A percentile compares a stretch with the other conserved stretches of the same genome.
Conservation (phyloP, 768 basidiomycete species). For the Tylopilus rubrobrunneus region DNA sequence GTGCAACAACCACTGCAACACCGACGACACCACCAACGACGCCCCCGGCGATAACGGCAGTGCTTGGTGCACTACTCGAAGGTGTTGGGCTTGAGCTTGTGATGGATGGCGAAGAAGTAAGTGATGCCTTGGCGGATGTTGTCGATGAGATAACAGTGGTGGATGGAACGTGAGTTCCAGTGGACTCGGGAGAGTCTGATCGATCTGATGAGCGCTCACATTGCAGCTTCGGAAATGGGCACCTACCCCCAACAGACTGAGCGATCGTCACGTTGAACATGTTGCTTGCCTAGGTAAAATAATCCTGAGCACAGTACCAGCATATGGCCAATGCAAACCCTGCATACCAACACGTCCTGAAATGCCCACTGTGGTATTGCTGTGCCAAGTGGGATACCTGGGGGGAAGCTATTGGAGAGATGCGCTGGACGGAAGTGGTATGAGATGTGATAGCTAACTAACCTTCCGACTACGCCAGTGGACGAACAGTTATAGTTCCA, state of each 20-base stretch:
- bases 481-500: conserved; percentile 49
- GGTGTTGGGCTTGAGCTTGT: too few species aligned
- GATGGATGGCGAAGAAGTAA: too few species aligned
- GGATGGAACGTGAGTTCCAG: conserved; percentile 20
- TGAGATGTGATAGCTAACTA: conserved; percentile 10
- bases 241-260: background rate
- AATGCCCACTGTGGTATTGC: conserved; percentile 9
- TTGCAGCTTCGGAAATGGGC: background rate
- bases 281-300: background rate
- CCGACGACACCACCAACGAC: background rate
- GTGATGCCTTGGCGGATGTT: too few species aligned
- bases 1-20: conserved; percentile 38
- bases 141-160: conserved; percentile 3
- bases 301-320: background rate
- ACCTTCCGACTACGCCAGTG: conserved; percentile 26
- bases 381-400: conserved; percentile 43
- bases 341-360: conserved; percentile 36
- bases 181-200: background rate
- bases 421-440: background rate
- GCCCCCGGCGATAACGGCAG: too few species aligned
- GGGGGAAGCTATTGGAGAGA: conserved; percentile 38
- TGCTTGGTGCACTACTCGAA: too few species aligned
- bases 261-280: background rate
- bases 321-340: background rate
- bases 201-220: background rate